These are phyloP conservation scores for Sicyos edulis DNA, from an alignment of 306 rosid species.

Conservation along the genomic window DNA sequence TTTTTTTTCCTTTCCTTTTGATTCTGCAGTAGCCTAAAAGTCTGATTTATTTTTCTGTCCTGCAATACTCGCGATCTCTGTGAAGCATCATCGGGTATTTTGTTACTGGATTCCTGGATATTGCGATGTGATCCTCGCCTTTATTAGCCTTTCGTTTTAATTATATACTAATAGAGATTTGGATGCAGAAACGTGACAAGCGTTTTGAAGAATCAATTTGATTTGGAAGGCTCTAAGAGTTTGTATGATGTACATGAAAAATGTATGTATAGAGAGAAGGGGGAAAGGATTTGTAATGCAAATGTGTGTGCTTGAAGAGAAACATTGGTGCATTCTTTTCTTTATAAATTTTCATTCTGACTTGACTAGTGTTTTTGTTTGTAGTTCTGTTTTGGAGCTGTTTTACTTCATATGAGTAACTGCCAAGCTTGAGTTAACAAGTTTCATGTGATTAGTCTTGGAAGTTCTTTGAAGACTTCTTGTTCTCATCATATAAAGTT, in stretches of 20 bases:
- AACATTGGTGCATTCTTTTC: neutral
- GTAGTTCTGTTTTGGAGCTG: neutral
- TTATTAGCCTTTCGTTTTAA: conserved; percentile 10
- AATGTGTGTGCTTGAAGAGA: conserved; percentile 5
- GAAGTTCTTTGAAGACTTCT: too few relatives aligned
- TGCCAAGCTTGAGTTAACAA: neutral
- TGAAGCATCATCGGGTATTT: conserved; percentile 52
- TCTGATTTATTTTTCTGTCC: conserved; percentile 34
- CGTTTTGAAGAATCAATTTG: neutral
- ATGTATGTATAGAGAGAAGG: conserved; percentile 12
- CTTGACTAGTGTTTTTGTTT: conserved; percentile 7
- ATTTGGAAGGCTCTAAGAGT: conserved; percentile 6
- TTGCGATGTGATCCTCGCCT: conserved; percentile 25
- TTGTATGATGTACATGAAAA: neutral
- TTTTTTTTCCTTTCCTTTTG: conserved; percentile 32
- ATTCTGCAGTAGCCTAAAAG: conserved; percentile 55
- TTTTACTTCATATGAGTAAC: conserved; percentile 6
- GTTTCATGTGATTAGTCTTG: too few relatives aligned
- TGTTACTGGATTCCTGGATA: conserved; percentile 38
- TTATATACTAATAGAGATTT: conserved; percentile 4
- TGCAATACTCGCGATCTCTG: conserved; percentile 39
- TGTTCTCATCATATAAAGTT: too few relatives aligned
- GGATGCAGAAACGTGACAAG: neutral
- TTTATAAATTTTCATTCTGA: conserved; percentile 13
- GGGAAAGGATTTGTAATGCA: conserved; percentile 15